phyloP scores from a whole-genome alignment of 169 alveolate species.

The Amoebophrya sp. region DNA sequence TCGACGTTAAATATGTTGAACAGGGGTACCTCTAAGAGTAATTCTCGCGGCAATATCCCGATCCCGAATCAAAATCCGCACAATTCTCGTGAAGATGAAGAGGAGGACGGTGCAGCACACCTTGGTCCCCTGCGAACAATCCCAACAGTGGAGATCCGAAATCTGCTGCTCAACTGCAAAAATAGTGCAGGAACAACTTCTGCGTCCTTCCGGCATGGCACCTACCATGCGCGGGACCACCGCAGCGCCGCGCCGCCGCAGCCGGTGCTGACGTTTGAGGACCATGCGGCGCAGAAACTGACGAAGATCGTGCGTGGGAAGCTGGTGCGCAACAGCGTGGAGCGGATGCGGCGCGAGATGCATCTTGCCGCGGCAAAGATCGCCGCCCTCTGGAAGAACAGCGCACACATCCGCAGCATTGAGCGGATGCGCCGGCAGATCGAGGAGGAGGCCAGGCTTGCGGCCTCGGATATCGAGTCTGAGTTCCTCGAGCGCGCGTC shows the following conservation, averaged over 20 bases:
- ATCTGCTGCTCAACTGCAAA: no score
- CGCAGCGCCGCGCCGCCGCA: not conserved
- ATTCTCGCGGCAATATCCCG: no score
- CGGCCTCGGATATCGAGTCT: not conserved
- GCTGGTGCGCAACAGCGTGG: not conserved
- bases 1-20: no score
- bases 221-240: no score
- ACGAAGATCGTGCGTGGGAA: not conserved
- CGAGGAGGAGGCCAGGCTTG: not conserved
- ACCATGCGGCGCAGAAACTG: not conserved
- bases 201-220: no score
- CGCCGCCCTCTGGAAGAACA: not conserved
- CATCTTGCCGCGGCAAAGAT: not conserved
- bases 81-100: no score
- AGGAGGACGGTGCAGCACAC: no score
- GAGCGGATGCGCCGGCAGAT: not conserved
- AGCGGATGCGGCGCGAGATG: slow-evolving; percentile 20
- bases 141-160: no score
- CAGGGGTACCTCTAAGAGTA: no score
- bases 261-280: not conserved
- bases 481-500: not conserved
- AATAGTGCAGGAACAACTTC: no score
- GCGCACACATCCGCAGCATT: not conserved
- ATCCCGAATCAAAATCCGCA: no score
- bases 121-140: no score